Conservation (phyloP, 352 stramenopile species). For the Phytopythium vexans region DNA sequence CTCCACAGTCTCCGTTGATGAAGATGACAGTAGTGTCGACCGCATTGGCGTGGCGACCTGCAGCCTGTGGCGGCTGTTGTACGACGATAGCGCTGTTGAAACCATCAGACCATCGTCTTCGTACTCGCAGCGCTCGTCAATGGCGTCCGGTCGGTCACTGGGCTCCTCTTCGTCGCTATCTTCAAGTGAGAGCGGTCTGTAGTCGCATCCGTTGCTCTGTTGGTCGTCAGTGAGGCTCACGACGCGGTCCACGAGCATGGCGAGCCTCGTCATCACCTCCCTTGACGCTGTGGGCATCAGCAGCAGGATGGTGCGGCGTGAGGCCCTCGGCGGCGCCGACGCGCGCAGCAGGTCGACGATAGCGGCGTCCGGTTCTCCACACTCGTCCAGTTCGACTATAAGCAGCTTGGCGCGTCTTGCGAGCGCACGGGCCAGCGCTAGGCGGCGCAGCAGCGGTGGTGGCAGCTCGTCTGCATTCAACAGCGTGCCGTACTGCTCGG, state of each 20-base stretch:
- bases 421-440: slow-evolving; percentile 40
- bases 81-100: slow-evolving; percentile 6
- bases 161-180: slow-evolving; percentile 3
- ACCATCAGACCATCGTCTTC: background rate
- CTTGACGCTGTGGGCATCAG: no score
- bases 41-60: background rate
- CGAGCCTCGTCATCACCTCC: no score
- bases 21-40: no score
- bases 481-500: slow-evolving; percentile 70
- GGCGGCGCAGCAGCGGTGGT: slow-evolving; percentile 88
- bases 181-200: no score
- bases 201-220: background rate
- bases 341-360: no score
- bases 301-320: no score
- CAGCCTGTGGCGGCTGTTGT: slow-evolving; percentile 5
- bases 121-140: slow-evolving; percentile 7
- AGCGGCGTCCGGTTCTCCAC: slow-evolving; percentile 39
- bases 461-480: slow-evolving; percentile 82
- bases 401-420: slow-evolving; percentile 38
- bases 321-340: no score
- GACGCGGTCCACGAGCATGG: slow-evolving; percentile 1
- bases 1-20: no score
- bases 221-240: background rate
- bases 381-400: slow-evolving; percentile 11
- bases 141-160: slow-evolving; percentile 1